These are phyloP conservation scores for Fusarium humuli DNA, from an alignment of 2,329 filamentous ascomycete genomes.

Conservation along the genomic window DNA sequence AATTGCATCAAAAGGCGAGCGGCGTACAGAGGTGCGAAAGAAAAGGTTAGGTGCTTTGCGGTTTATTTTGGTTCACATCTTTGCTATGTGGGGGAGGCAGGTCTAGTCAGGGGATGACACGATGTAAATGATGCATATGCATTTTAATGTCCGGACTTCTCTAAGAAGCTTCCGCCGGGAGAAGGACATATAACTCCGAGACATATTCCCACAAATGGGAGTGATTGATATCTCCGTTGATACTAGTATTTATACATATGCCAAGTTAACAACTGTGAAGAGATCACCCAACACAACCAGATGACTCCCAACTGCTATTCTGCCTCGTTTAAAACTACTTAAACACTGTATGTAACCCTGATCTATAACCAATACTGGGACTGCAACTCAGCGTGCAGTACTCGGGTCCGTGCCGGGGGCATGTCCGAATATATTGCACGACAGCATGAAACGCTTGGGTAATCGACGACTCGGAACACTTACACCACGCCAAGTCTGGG, in stretches of 20 bases:
- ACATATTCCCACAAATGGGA: background rate
- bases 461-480: background rate
- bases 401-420: background rate
- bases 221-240: background rate
- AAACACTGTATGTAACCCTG: background rate
- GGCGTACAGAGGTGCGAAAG: background rate
- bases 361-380: background rate
- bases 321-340: background rate
- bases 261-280: background rate
- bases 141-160: background rate
- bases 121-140: background rate
- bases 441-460: background rate
- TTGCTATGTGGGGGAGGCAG: background rate
- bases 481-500: background rate
- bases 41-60: background rate
- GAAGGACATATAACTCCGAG: background rate
- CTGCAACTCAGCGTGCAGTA: background rate
- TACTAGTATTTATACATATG: background rate
- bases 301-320: no score
- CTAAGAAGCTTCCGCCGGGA: background rate
- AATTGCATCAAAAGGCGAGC: background rate
- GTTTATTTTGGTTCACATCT: conserved; percentile 8
- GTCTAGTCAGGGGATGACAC: conserved; percentile 2
- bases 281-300: background rate
- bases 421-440: background rate